Evolutionary conservation across 805 yeast species (phyloP).

Genomic region (Yamadazyma sp.): DNA sequence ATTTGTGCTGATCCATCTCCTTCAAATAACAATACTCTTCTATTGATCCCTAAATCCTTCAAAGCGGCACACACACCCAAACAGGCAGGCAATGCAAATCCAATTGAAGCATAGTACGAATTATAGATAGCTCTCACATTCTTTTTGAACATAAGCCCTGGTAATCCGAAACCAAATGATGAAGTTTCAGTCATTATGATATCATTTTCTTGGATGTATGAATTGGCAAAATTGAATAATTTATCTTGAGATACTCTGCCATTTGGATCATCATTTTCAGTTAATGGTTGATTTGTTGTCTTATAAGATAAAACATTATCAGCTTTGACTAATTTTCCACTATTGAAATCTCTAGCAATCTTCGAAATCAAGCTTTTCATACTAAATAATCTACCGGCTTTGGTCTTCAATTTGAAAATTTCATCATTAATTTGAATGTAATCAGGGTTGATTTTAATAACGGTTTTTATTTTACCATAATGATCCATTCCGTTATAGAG

Average conservation of each 20-base stretch:
- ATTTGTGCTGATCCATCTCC: slow-evolving; percentile 96
- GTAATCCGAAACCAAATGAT: slow-evolving; percentile 72
- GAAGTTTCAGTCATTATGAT: slow-evolving; percentile 80
- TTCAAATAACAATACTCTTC: slow-evolving; percentile 69
- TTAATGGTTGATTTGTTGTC: slow-evolving; percentile 3
- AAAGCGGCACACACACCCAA: slow-evolving; percentile 78
- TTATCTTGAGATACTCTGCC: slow-evolving; percentile 24
- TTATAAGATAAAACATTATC: slow-evolving; percentile 17
- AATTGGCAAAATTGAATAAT: slow-evolving; percentile 32
- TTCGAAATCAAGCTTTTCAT: slow-evolving; percentile 31
- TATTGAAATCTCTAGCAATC: slow-evolving; percentile 22
- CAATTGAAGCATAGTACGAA: slow-evolving; percentile 80
- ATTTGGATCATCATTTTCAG: slow-evolving; percentile 1
- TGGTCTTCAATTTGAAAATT: slow-evolving; percentile 18
- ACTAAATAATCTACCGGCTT: slow-evolving; percentile 26
- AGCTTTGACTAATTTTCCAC: slow-evolving; percentile 9
- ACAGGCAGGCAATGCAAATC: slow-evolving; percentile 83
- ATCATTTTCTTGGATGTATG: slow-evolving; percentile 56
- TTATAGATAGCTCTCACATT: slow-evolving; percentile 57
- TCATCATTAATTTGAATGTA: slow-evolving; percentile 35
- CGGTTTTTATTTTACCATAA: slow-evolving; percentile 20
- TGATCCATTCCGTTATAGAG: slow-evolving; percentile 15
- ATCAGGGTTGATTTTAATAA: slow-evolving; percentile 42
- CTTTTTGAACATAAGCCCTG: slow-evolving; percentile 62
- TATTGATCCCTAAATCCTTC: slow-evolving; percentile 47